Base-by-base conservation (phyloP, 2,329 filamentous ascomycete genomes). In the Aspergillus aculeatinus region DNA sequence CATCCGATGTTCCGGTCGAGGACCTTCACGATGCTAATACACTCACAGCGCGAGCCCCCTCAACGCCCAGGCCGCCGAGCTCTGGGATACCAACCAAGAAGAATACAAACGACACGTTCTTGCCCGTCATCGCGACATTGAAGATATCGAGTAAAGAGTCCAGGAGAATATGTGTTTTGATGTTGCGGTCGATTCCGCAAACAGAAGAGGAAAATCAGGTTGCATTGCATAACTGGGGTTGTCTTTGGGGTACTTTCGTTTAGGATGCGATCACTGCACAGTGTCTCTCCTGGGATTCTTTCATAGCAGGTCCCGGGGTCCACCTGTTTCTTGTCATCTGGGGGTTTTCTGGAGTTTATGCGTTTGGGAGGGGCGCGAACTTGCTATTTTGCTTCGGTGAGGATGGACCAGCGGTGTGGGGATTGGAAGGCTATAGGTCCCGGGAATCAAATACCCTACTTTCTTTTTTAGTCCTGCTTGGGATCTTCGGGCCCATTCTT, bases 31-130 rank as follows among this genome's bases (percentile, higher is more conserved):
- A 56, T 16, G 14, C 62, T 67, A 42, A 68, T 61, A 5, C 39
- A 5, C 25, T 14, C 42, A 60, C 64, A 98, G 94, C 77, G 87
- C 95, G 60, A 96, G 92, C 66, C 95, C 95, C 2, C 82, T 99
- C 65, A 99, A 99, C 70, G 96, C 92, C 61, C 93, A 99, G 77
- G 95, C 95, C 31, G 95, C 96, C 16, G 91, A 96, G 75, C 83
- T 99, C 48, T 99, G 95, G 93, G 94, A 97, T 75, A 92, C 88
- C 68, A 87, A 98, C 74, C 82, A 87, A 42, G 87, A 86, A 50
- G 91, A 96, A 76, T 98, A 95, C 83, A 92, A 96, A 84, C 86
- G 86, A 59, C 81, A 86, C 64, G 85, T 89, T n/a, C 77, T 87
- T 55, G 84, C 85, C 5, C 79, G 87, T 61, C 86, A 89, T 73